phyloP scores from a whole-genome alignment of 177 flowering plant genomes.

The Telopea speciosissima region DNA sequence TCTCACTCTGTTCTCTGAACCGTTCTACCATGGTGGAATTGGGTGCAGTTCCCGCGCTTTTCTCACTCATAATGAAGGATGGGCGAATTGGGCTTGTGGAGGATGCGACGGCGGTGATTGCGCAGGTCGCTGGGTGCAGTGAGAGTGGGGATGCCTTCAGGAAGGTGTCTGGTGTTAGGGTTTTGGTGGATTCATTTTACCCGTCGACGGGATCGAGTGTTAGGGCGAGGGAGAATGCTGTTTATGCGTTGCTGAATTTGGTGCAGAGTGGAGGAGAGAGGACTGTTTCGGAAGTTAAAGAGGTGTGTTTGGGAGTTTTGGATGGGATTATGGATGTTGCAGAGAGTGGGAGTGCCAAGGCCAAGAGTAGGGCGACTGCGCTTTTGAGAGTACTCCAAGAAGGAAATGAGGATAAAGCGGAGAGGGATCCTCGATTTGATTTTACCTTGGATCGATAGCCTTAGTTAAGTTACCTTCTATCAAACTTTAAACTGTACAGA shows the following conservation, averaged over 20 bases:
- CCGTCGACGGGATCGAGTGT: slow-evolving; percentile 41
- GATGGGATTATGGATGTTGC: slow-evolving; percentile 57
- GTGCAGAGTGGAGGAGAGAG: slow-evolving; percentile 50
- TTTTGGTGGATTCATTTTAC: slow-evolving; percentile 71
- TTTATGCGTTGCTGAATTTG: slow-evolving; percentile 69
- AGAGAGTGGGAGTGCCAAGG: slow-evolving; percentile 58
- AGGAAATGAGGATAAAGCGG: background rate
- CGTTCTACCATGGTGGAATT: slow-evolving; percentile 51
- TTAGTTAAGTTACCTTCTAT: too few relatives aligned
- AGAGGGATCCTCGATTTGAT: slow-evolving; percentile 14
- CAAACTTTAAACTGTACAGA: background rate
- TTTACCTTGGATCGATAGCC: background rate
- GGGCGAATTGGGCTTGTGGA: slow-evolving; percentile 66
- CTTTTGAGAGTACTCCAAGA: slow-evolving; percentile 41
- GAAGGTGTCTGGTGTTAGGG: slow-evolving; percentile 53
- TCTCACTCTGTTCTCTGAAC: slow-evolving; percentile 55
- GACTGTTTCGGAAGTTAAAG: slow-evolving; percentile 33
- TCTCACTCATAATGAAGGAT: slow-evolving; percentile 48
- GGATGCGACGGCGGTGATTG: slow-evolving; percentile 88
- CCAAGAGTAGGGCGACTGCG: slow-evolving; percentile 49
- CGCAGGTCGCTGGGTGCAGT: slow-evolving; percentile 86
- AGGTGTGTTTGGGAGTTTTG: slow-evolving; percentile 26
- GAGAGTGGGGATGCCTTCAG: slow-evolving; percentile 64
- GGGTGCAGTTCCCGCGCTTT: slow-evolving; percentile 54
- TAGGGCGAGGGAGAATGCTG: slow-evolving; percentile 74